Evolutionary conservation across 257 asterid genomes (phyloP).

Genomic region (Ballota nigra): DNA sequence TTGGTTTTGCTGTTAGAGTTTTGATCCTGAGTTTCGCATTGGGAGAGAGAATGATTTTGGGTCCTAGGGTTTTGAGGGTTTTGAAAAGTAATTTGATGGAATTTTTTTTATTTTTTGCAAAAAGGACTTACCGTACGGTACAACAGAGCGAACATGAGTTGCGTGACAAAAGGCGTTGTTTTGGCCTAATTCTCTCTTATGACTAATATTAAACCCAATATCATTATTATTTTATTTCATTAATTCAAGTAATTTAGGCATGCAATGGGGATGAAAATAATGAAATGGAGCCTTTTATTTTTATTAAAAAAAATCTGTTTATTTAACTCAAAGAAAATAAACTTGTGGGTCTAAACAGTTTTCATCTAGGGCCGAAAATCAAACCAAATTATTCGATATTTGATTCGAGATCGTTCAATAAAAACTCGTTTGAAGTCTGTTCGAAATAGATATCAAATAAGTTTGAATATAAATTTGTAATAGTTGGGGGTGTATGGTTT

Average conservation of each 20-base stretch:
- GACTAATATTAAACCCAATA: too few relatives aligned
- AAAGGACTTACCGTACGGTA: neutral
- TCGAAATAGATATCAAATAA: too few relatives aligned
- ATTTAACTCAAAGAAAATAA: too few relatives aligned
- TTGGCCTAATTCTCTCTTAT: neutral
- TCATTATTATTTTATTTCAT: neutral
- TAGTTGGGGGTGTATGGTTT: too few relatives aligned
- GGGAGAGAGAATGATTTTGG: constrained; percentile 2
- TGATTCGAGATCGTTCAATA: too few relatives aligned
- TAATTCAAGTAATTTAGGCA: neutral
- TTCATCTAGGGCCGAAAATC: too few relatives aligned
- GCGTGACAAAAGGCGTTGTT: neutral
- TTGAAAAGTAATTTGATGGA: constrained; percentile 8
- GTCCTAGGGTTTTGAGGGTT: constrained; percentile 48
- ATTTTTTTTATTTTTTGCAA: neutral
- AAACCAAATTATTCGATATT: too few relatives aligned
- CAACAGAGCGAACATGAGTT: neutral
- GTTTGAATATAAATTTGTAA: too few relatives aligned
- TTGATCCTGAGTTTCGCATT: neutral
- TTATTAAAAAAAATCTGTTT: too few relatives aligned
- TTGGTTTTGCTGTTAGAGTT: neutral
- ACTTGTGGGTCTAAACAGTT: too few relatives aligned
- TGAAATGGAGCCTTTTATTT: too few relatives aligned
- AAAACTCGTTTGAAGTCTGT: too few relatives aligned
- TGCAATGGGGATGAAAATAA: neutral